These are phyloP conservation scores for Starmerella roubikii DNA, from an alignment of 805 yeast genomes.

Conservation along the genomic window DNA sequence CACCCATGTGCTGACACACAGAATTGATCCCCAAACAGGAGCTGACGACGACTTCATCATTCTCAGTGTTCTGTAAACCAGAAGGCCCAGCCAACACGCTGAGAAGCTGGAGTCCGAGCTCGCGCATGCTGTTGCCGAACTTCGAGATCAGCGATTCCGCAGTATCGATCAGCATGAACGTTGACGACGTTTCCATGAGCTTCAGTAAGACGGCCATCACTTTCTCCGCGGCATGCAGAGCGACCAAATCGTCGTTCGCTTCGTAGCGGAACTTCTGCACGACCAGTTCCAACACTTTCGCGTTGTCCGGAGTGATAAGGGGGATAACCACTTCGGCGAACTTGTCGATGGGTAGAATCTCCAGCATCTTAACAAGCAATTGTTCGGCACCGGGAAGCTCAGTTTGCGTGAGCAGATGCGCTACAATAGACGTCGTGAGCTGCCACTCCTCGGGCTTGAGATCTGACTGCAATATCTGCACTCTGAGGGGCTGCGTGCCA, in stretches of 20 bases:
- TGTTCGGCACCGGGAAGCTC: slow-evolving; percentile 27
- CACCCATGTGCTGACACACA: slow-evolving; percentile 63
- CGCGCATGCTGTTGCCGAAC: slow-evolving; percentile 37
- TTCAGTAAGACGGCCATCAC: slow-evolving; percentile 42
- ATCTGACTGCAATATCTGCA: slow-evolving; percentile 32
- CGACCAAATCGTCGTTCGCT: slow-evolving; percentile 36
- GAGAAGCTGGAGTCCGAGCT: slow-evolving; percentile 36
- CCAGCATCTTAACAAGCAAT: slow-evolving; percentile 48
- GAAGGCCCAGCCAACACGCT: slow-evolving; percentile 35
- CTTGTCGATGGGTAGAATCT: slow-evolving; percentile 58
- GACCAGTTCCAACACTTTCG: slow-evolving; percentile 48
- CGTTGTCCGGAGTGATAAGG: slow-evolving; percentile 23
- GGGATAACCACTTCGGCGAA: slow-evolving; percentile 51
- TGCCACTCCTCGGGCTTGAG: slow-evolving; percentile 12
- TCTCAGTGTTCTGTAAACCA: slow-evolving; percentile 41
- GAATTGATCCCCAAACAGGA: slow-evolving; percentile 60
- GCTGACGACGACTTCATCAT: slow-evolving; percentile 51
- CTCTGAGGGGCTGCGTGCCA: slow-evolving; percentile 36
- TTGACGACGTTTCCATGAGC: slow-evolving; percentile 1
- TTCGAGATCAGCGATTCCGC: slow-evolving; percentile 45
- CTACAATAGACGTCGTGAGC: slow-evolving; percentile 20
- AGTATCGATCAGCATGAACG: slow-evolving; percentile 13
- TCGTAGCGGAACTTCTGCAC: slow-evolving; percentile 60
- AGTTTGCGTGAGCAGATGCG: slow-evolving; percentile 24
- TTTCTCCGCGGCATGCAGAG: slow-evolving; percentile 38